These are phyloP conservation scores for Rutstroemia sp. DNA, from an alignment of 2,329 filamentous ascomycete species.

Conservation along the genomic window DNA sequence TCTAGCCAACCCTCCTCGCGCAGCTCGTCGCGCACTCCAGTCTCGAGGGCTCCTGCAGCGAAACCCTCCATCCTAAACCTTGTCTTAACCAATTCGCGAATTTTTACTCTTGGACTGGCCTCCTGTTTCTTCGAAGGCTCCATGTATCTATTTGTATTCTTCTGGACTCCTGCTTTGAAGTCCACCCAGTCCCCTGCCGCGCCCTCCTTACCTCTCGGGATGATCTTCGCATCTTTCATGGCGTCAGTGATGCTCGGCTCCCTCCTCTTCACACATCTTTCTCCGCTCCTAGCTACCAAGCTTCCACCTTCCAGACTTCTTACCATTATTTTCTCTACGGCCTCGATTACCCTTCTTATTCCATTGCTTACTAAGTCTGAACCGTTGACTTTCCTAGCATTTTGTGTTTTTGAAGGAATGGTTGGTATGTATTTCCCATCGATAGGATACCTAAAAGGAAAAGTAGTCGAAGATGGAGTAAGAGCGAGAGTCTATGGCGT, in stretches of 20 bases:
- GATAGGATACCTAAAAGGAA: conserved; percentile 47
- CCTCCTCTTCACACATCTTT: conserved; percentile 41
- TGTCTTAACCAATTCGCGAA: conserved; percentile 35
- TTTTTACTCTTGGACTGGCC: conserved; percentile 43
- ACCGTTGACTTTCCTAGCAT: conserved; percentile 43
- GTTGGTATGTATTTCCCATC: conserved; percentile 51
- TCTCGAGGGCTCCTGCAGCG: neutral
- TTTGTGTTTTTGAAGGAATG: conserved; percentile 50
- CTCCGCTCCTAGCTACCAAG: conserved; percentile 14
- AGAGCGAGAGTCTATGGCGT: conserved; percentile 49
- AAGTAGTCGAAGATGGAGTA: conserved; percentile 45
- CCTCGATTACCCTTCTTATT: conserved; percentile 34
- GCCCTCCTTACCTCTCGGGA: conserved; percentile 39
- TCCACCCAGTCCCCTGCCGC: conserved; percentile 35
- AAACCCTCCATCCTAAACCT: conserved; percentile 13
- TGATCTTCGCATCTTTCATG: conserved; percentile 53
- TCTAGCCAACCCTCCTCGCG: conserved; percentile 11
- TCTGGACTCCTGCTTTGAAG: conserved; percentile 51
- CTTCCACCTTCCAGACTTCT: conserved; percentile 27
- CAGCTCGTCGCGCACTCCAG: neutral
- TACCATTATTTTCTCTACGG: conserved; percentile 34
- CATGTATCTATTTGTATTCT: conserved; percentile 57
- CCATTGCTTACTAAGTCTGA: conserved; percentile 37
- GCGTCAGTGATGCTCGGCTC: conserved; percentile 52
- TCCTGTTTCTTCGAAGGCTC: conserved; percentile 53